Evolutionary conservation across 306 rosid species (phyloP).

Genomic region (Ormosia semicastrata): DNA sequence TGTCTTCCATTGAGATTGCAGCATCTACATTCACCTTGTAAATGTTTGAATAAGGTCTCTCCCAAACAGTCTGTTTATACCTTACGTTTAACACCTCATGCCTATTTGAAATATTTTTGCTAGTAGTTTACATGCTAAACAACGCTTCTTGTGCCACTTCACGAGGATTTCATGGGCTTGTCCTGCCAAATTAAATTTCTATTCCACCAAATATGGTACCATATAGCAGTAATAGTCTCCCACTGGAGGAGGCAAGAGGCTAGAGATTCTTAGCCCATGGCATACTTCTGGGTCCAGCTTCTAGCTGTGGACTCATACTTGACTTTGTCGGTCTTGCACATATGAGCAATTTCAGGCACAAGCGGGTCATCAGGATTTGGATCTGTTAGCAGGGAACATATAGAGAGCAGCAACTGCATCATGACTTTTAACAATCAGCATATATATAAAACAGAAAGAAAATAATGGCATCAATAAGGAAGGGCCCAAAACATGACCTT

Average conservation of each 20-base stretch:
- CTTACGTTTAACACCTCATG: too few species aligned
- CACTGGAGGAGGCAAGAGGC: not conserved
- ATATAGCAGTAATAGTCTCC: too few species aligned
- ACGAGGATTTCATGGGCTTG: too few species aligned
- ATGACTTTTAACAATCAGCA: slow-evolving; percentile 1
- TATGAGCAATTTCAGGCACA: slow-evolving; percentile 92
- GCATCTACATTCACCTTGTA: too few species aligned
- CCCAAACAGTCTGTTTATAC: too few species aligned
- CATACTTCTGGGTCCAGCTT: slow-evolving; percentile 93
- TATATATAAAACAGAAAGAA: not conserved
- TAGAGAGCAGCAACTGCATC: slow-evolving; percentile 77
- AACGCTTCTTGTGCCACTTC: too few species aligned
- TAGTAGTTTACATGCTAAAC: too few species aligned
- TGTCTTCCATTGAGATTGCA: too few species aligned
- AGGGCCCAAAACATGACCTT: slow-evolving; percentile 51
- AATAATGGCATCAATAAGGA: not conserved
- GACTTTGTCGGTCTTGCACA: slow-evolving; percentile 73
- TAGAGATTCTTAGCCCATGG: slow-evolving; percentile 56
- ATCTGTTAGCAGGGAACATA: slow-evolving; percentile 83
- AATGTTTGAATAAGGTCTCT: too few species aligned
- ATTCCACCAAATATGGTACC: too few species aligned
- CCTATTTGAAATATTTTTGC: too few species aligned
- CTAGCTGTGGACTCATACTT: slow-evolving; percentile 84
- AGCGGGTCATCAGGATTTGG: slow-evolving; percentile 96
- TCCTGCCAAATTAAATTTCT: too few species aligned